A percentile compares a stretch with the other conserved stretches of the same genome.
phyloP scores from a whole-genome alignment of 345 rosid genomes.

The Eucalyptus sp. region DNA sequence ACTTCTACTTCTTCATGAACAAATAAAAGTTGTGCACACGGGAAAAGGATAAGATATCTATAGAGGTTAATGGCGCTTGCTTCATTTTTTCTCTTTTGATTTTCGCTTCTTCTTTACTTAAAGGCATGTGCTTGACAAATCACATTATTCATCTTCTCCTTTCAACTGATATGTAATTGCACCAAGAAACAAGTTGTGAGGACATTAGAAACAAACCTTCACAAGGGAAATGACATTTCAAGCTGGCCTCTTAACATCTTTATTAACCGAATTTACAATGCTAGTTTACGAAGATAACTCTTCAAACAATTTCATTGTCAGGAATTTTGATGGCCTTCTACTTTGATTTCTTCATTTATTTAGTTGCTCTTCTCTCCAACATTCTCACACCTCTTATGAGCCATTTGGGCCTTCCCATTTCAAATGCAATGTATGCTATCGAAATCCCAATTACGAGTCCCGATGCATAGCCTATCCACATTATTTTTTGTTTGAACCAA shows the following conservation, averaged over 20 bases:
- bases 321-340: neutral
- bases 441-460: neutral
- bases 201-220: neutral
- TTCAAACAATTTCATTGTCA: neutral
- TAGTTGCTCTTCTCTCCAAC: neutral
- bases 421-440: neutral
- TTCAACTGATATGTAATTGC: neutral
- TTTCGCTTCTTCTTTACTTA: neutral
- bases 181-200: neutral
- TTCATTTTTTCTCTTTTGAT: neutral
- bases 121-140: fast-evolving
- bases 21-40: too few relatives aligned
- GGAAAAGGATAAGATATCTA: too few relatives aligned
- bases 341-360: neutral
- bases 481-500: neutral
- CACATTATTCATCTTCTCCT: neutral
- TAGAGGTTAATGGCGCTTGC: neutral
- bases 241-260: fast-evolving
- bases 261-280: neutral
- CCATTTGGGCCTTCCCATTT: neutral
- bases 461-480: neutral
- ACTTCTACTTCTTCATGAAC: neutral
- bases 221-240: neutral
- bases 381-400: neutral
- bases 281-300: neutral